Evolutionary conservation across 805 yeast species (phyloP), one percentile per base, ranked within the genome.

Genomic region (Saccharomycopsis javanensis): DNA sequence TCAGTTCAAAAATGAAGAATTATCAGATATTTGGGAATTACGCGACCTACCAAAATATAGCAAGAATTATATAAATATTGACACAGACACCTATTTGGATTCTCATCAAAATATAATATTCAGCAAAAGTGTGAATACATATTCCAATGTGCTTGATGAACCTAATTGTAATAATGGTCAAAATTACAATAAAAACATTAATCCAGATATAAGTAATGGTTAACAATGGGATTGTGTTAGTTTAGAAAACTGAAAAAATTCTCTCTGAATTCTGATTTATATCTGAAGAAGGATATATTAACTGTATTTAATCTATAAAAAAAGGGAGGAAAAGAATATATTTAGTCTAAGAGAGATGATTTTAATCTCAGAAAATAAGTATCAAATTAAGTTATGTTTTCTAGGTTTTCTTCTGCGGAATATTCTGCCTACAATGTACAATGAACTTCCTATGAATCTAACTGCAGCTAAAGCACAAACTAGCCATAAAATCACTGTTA

Each of bases 391-490:
- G 8, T 20, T 42, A n/a, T n/a, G 15, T 51, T 51, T 42, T n/a
- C n/a, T n/a, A n/a, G n/a, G 27, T 25, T 28, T 52, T 35, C 54
- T 34, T 18, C 31, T 34, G 31, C 33, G 30, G 28, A 55, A 56
- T 8, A 57, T 52, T 51, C 62, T 68, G 59, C 68, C 71, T 15
- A 72, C 55, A 67, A 82, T 72, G 66, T 80, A 82, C 20, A 72
- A 56, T 10, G 72, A 59, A 63, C 83, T 77, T 7, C 87, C 87
- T 53, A 78, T 60, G 59, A 82, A 74, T 48, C 86, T 67, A 69
- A 82, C 75, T 8, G 77, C 67, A 0, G 86, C 84, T 72, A 82
- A 71, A 50, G 80, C 76, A 1, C 86, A 85, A 46, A 80, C 85
- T 45, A 79, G 67, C 85, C 86, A 81, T 58, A 82, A 74, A 58